Evolutionary conservation across 129 eudicot species (phyloP).

Genomic region (Apium graveolens): DNA sequence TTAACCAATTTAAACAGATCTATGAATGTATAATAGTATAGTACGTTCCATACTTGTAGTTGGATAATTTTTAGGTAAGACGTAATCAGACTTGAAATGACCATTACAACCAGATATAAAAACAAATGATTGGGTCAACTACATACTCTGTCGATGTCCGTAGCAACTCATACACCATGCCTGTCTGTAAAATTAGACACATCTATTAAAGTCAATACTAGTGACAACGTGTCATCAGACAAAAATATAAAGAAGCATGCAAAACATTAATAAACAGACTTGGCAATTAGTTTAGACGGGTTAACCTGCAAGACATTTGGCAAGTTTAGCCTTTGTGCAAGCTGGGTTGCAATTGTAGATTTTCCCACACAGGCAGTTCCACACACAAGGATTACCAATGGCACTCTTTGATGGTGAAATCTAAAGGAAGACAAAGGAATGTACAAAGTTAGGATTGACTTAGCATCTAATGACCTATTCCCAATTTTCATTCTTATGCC

Average conservation of each 20-base stretch:
- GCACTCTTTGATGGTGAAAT: conserved; percentile 98
- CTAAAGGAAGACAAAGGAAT: conserved; percentile 31
- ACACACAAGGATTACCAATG: conserved; percentile 95
- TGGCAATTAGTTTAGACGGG: conserved; percentile 9
- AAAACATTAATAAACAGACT: background rate
- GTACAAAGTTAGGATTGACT: conserved; percentile 6
- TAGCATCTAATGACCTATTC: background rate
- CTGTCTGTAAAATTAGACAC: conserved; percentile 57
- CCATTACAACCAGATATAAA: background rate
- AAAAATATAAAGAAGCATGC: background rate
- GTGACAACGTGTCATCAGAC: background rate
- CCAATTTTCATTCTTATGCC: background rate
- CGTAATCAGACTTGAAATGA: background rate
- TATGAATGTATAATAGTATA: background rate
- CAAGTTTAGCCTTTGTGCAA: conserved; percentile 95
- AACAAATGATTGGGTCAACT: conserved; percentile 9
- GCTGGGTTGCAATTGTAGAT: conserved; percentile 99
- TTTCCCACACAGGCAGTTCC: conserved; percentile 98
- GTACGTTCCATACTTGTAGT: background rate
- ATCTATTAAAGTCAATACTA: conserved; percentile 14
- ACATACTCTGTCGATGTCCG: conserved; percentile 96
- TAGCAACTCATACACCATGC: conserved; percentile 94
- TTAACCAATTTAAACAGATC: background rate
- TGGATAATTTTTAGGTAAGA: background rate
- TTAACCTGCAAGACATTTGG: conserved; percentile 96